Evolutionary conservation across 257 asterid genomes (phyloP).

Genomic region (Cynanchum wilfordii): DNA sequence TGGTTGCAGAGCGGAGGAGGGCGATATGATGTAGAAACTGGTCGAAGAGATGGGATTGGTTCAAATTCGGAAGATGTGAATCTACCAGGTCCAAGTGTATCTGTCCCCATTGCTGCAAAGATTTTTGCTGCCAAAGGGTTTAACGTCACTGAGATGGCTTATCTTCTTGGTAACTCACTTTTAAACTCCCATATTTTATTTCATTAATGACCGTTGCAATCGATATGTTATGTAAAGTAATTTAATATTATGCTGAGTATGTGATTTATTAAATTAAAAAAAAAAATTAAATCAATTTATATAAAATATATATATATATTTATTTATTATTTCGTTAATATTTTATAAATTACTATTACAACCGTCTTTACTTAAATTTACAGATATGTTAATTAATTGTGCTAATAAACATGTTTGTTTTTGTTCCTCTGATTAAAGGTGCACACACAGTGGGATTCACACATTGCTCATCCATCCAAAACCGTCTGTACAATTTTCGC

Average conservation of each 20-base stretch:
- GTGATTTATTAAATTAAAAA: too few relatives aligned
- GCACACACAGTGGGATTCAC: conserved; percentile 63
- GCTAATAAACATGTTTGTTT: background rate
- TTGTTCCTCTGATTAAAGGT: conserved; percentile 26
- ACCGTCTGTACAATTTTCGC: conserved; percentile 47
- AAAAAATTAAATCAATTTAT: too few relatives aligned
- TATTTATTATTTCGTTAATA: too few relatives aligned
- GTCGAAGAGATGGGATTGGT: conserved; percentile 18
- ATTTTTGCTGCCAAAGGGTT: conserved; percentile 16
- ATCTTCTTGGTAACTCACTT: conserved; percentile 17
- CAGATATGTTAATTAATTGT: too few relatives aligned
- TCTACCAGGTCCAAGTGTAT: conserved; percentile 11
- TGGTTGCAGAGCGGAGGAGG: conserved; percentile 19
- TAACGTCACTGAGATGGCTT: conserved; percentile 7
- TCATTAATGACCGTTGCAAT: too few relatives aligned
- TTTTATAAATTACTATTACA: too few relatives aligned
- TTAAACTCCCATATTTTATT: background rate
- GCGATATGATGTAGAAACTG: conserved; percentile 2
- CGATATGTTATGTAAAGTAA: too few relatives aligned
- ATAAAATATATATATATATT: too few relatives aligned
- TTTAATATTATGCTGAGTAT: too few relatives aligned
- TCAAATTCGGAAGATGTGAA: conserved; percentile 1
- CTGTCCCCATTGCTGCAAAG: conserved; percentile 9
- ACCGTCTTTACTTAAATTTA: too few relatives aligned
- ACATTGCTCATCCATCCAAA: conserved; percentile 46